A percentile compares a stretch with the other conserved stretches of the same genome.
phyloP scores from a whole-genome alignment of 768 basidiomycete genomes.

The Gymnopilus junonius region DNA sequence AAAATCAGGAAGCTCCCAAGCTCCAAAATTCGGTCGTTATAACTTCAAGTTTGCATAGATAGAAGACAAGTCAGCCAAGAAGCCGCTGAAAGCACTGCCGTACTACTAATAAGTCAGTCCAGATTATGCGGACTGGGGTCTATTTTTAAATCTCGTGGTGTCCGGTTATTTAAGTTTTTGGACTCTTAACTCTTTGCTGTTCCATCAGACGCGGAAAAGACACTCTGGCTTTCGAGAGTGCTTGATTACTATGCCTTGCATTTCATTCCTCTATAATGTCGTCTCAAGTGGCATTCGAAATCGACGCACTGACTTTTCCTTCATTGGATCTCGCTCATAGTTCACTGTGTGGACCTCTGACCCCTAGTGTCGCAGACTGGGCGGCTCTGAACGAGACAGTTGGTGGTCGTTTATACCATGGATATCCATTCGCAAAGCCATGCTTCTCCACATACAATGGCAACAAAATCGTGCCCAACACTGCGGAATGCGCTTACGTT shows the following conservation, averaged over 20 bases:
- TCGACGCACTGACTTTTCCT: background rate
- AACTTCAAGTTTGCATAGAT: too few species aligned
- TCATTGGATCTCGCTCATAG: background rate
- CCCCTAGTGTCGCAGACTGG: slow-evolving; percentile 2
- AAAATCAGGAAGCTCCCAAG: too few species aligned
- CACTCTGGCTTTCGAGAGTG: background rate
- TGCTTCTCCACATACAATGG: slow-evolving; percentile 26
- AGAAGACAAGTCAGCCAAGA: background rate
- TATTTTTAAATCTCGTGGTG: background rate
- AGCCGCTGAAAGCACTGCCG: too few species aligned
- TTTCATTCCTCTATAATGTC: slow-evolving; percentile 1
- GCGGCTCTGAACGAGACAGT: slow-evolving; percentile 20
- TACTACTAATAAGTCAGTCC: too few species aligned
- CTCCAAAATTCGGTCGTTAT: too few species aligned
- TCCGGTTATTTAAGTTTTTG: background rate
- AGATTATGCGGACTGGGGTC: too few species aligned
- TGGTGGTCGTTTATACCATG: slow-evolving; percentile 20
- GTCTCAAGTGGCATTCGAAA: slow-evolving; percentile 4
- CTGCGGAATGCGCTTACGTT: slow-evolving; percentile 15
- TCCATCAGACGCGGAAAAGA: slow-evolving; percentile 7
- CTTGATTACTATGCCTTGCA: background rate
- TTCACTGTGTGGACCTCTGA: slow-evolving; percentile 2
- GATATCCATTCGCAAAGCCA: slow-evolving; percentile 24
- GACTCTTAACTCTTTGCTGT: background rate
- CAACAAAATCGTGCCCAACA: slow-evolving; percentile 6